These are phyloP conservation scores for Pyrenopolyporus hunteri DNA, from an alignment of 495 filamentous ascomycete species.

Conservation along the genomic window DNA sequence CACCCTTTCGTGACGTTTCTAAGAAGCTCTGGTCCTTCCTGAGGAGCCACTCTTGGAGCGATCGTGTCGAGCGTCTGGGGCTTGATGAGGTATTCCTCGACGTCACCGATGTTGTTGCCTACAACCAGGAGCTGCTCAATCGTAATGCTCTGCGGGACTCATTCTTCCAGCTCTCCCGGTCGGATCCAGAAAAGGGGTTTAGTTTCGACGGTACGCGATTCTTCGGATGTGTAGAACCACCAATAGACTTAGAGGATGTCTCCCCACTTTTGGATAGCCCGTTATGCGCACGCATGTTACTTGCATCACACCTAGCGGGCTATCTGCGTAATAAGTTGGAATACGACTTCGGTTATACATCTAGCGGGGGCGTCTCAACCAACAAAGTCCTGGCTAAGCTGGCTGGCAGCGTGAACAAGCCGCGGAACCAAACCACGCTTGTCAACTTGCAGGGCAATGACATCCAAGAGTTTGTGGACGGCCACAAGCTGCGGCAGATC, in stretches of 20 bases:
- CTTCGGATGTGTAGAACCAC: conserved; percentile 41
- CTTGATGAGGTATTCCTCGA: conserved; percentile 84
- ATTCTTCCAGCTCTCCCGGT: conserved; percentile 78
- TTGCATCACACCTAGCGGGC: conserved; percentile 76
- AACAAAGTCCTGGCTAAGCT: conserved; percentile 86
- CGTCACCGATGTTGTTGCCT: conserved; percentile 82
- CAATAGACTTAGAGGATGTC: conserved; percentile 2
- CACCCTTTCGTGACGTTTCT: conserved; percentile 82
- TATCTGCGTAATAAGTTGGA: conserved; percentile 75
- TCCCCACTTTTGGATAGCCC: conserved; percentile 18
- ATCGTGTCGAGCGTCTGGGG: conserved; percentile 76
- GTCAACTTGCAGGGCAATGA: conserved; percentile 63
- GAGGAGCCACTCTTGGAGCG: conserved; percentile 72
- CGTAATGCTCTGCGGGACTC: conserved; percentile 64
- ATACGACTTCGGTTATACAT: conserved; percentile 80
- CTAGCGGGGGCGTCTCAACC: conserved; percentile 85
- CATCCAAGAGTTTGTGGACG: conserved; percentile 72
- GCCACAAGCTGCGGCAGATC: conserved; percentile 77
- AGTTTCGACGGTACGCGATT: conserved; percentile 70
- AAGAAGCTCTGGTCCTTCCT: conserved; percentile 78
- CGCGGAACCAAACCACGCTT: conserved; percentile 82
- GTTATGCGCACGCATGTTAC: conserved; percentile 61
- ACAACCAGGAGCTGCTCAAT: conserved; percentile 77
- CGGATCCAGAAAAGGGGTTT: conserved; percentile 82
- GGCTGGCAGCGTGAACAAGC: conserved; percentile 83